Evolutionary conservation across 495 filamentous ascomycete genomes (phyloP), one percentile per base, ranked within the genome.

Genomic region (Tuber brumale): DNA sequence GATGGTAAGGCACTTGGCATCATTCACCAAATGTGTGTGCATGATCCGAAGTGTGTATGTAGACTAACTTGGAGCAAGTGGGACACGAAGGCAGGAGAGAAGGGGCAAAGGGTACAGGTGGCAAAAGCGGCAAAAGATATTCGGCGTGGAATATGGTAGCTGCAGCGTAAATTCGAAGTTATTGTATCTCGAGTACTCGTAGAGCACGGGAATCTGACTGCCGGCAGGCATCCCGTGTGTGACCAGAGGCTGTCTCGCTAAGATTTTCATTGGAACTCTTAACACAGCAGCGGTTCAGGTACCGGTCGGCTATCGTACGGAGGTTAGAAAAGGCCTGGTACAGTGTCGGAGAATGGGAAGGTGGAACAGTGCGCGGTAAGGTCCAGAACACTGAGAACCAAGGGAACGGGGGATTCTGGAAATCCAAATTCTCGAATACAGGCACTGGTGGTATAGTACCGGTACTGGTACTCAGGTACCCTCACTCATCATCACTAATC

Each of bases 61-160:
- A 66, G 27, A 66, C 31, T 1, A 18, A 35, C 31, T 66, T 35
- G 73, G 77, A 14, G 57, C 51, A 57, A 66, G 48, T 57, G 72
- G 76, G 70, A 70, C 75, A 70, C 23, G 75, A 74, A 74, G 51
- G 70, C 46, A 72, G 41, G 70, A 48, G 31, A 16, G 57, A 31
- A 35, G 57, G 57, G 57, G n/a, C 7, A 35, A 66, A 18, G 57
- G 19, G 7, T 1, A 7, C n/a, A n/a, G n/a, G n/a, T n/a, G 48
- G 48, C 2, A 23, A 51, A 51, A 51, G 8, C 9, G 48, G 27
- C 7, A 31, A 61, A 66, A 31, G 57, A 18, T 27, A 31, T 31
- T 31, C 12, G 31, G 0, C 18, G 27, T 66, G 12, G 57, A 66
- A 66, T 31, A 46, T 46, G 14, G 44, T 46, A 35, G 7, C 14